Evolutionary conservation across 495 filamentous ascomycete genomes (phyloP).

Genomic region (Baudoinia panamericana): DNA sequence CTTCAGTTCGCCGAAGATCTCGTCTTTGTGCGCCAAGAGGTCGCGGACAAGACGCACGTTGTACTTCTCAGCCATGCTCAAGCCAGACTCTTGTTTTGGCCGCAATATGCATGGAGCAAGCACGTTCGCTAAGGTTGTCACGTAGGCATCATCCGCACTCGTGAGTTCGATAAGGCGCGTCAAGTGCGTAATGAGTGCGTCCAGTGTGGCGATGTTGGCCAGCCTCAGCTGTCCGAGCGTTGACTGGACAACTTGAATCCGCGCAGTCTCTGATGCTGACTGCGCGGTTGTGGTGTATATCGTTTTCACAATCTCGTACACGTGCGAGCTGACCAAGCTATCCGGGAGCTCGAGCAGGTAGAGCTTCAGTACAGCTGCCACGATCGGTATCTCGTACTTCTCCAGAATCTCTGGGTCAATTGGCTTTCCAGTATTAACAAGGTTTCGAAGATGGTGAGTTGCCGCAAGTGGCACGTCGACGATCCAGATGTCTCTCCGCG

Average conservation of each 20-base stretch:
- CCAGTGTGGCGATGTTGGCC: constrained; percentile 95
- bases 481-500: constrained; percentile 84
- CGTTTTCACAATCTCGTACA: constrained; percentile 97
- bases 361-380: constrained; percentile 85
- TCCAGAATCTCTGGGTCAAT: constrained; percentile 63
- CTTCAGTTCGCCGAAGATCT: constrained; percentile 92
- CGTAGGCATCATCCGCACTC: constrained; percentile 80
- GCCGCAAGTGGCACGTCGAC: constrained; percentile 75
- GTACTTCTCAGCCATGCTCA: constrained; percentile 92
- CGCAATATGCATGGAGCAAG: constrained; percentile 81
- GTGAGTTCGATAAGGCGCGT: constrained; percentile 93
- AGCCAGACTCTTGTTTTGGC: constrained; percentile 66
- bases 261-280: constrained; percentile 50
- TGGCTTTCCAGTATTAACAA: constrained; percentile 77
- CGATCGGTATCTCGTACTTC: constrained; percentile 81
- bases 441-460: constrained; percentile 70
- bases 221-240: constrained; percentile 89
- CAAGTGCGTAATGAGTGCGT: constrained; percentile 96
- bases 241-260: constrained; percentile 86
- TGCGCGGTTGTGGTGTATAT: constrained; percentile 81
- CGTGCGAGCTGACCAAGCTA: constrained; percentile 92
- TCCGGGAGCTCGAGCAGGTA: constrained; percentile 91
- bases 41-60: constrained; percentile 86
- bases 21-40: constrained; percentile 83
- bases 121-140: constrained; percentile 59